A percentile compares a stretch with the other conserved stretches of the same genome.
Evolutionary conservation across 2,329 filamentous ascomycete species (phyloP).

Genomic region (Tolypocladium capitatum): DNA sequence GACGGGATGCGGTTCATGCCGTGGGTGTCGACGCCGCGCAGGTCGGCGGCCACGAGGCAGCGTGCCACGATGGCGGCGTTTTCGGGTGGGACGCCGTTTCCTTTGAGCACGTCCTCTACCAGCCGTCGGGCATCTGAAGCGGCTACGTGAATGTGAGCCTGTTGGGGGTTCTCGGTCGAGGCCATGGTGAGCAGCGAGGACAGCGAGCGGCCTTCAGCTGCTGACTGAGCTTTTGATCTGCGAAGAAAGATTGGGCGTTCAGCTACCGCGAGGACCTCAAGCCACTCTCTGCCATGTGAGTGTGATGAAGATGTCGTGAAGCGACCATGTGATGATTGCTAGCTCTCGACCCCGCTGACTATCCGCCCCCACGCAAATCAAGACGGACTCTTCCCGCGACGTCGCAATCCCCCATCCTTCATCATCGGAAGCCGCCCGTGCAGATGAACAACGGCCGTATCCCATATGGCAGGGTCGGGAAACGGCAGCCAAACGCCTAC

Average conservation of each 20-base stretch:
- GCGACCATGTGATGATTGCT: neutral
- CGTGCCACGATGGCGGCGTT: constrained; percentile 52
- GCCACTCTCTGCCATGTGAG: too few relatives aligned
- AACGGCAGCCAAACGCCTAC: neutral
- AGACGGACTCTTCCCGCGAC: neutral
- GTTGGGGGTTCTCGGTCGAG: neutral
- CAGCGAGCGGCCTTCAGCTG: too few relatives aligned
- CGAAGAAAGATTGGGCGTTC: too few relatives aligned
- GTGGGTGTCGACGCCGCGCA: constrained; percentile 69
- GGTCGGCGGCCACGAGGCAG: constrained; percentile 60
- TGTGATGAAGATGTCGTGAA: neutral
- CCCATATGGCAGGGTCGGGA: constrained; percentile 7
- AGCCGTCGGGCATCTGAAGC: constrained; percentile 30
- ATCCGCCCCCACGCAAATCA: neutral
- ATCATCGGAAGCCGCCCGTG: neutral
- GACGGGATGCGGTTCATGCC: constrained; percentile 65
- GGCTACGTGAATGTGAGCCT: constrained; percentile 18
- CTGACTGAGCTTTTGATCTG: neutral
- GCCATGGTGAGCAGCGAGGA: neutral
- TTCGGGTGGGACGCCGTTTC: constrained; percentile 43
- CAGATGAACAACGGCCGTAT: neutral
- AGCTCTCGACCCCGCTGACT: too few relatives aligned
- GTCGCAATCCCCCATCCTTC: neutral
- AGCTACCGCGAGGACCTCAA: neutral
- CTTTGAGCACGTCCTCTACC: constrained; percentile 40